Conservation (phyloP, 495 filamentous ascomycete genomes). For the Beverwykella pulmonaria region DNA sequence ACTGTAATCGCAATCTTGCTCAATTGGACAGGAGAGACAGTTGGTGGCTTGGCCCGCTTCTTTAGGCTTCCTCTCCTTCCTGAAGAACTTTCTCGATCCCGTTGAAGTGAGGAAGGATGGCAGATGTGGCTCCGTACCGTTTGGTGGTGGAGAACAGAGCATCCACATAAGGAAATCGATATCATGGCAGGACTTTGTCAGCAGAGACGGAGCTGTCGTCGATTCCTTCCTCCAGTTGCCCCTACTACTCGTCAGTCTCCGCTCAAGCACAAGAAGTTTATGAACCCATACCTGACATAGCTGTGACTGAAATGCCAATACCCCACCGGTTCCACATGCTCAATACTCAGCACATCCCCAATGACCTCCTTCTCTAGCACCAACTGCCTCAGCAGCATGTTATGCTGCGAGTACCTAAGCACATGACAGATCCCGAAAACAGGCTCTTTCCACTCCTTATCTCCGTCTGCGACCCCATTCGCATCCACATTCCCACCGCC, state of each 20-base stretch:
- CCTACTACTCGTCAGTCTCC: constrained; percentile 39
- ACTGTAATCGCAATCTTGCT: constrained; percentile 76
- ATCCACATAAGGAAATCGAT: constrained; percentile 92
- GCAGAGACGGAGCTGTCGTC: constrained; percentile 70
- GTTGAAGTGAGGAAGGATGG: constrained; percentile 72
- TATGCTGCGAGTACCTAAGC: constrained; percentile 78
- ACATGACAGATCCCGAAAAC: constrained; percentile 77
- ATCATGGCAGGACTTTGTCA: constrained; percentile 95
- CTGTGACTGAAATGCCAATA: constrained; percentile 96
- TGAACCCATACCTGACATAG: constrained; percentile 68
- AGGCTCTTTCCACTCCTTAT: constrained; percentile 32
- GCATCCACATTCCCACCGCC: too few species aligned
- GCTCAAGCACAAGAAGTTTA: neutral
- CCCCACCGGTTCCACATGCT: constrained; percentile 91
- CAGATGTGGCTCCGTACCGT: constrained; percentile 59
- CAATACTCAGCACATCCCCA: constrained; percentile 83
- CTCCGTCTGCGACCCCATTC: constrained; percentile 37
- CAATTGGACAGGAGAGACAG: constrained; percentile 77
- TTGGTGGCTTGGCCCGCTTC: constrained; percentile 79
- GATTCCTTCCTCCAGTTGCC: constrained; percentile 91
- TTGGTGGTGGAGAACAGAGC: constrained; percentile 64
- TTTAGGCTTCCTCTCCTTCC: constrained; percentile 68
- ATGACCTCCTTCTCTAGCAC: constrained; percentile 71
- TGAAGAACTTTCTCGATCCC: constrained; percentile 76
- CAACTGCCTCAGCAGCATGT: constrained; percentile 77